Base-by-base conservation (phyloP, 1,139 yeast genomes). In the Meyerozyma athensensis region DNA sequence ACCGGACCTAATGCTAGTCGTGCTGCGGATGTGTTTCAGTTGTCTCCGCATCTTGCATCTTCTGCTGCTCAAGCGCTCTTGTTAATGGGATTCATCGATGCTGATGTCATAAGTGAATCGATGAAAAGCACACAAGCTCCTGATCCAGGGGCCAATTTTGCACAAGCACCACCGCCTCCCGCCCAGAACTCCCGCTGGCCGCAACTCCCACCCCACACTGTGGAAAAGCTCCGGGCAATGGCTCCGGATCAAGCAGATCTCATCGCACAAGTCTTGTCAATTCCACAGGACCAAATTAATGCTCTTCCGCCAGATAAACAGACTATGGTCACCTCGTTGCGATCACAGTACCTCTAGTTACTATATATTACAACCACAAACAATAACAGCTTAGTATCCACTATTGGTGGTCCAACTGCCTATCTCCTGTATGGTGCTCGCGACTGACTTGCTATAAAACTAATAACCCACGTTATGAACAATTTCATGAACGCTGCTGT, bases 51-150 rank as follows among this genome's bases (percentile, higher is more conserved):
- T 36, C 61, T 82, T 34, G 81, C 87, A 4, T 63, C 77, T 2
- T 70, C 85, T 2, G 79, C 85, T 1, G 78, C 89, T 0, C 92
- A 84, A 54, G 85, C 87, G 3, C 63, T 84, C 43, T 57, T 83
- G n/a, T 65, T 81, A 35, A 82, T 83, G 90, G 94, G 92, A 1
- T 68, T 83, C 36, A 76, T 83, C 22, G 85, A 82, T 53, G 68
- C 72, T 30, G 80, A 77, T 30, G 82, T 81, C 14, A 77, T 83
- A 19, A 67, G 71, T 26, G 74, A 68, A 41, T 59, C 74, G 16
- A 65, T 65, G 63, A 63, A 61, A 32, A 49, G 61, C 4, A 63
- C 20, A 4, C 20, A 28, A 9, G 19, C 19, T 1, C 33, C 61
- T 2, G 49, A 56, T 3, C 55, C 62, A 33, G 68, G 72, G 4